Conservation (phyloP, 805 yeast species). For the Saccharomycopsis fibuligera region DNA sequence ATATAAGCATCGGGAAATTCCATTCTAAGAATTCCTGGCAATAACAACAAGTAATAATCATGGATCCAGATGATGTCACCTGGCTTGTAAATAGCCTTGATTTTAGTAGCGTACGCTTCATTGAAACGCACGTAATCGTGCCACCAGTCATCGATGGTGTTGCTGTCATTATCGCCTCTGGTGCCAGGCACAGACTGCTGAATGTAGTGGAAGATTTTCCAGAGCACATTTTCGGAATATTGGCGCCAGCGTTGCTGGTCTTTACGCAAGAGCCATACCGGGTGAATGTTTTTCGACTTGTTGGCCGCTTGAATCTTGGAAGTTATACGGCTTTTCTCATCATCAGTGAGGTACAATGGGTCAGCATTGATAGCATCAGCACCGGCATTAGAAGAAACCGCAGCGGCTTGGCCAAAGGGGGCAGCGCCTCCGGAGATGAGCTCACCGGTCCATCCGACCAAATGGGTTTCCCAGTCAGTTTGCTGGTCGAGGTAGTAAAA, state of each 20-base stretch:
- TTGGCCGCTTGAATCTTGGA: constrained; percentile 39
- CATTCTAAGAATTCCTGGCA: constrained; percentile 81
- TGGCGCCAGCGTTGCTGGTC: constrained; percentile 81
- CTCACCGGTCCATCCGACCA: constrained; percentile 96
- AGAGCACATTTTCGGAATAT: constrained; percentile 82
- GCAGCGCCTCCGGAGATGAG: constrained; percentile 33
- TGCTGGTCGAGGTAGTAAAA: constrained; percentile 55
- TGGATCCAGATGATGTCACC: constrained; percentile 94
- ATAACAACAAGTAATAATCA: constrained; percentile 74
- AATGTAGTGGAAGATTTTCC: constrained; percentile 96
- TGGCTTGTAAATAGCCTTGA: constrained; percentile 64
- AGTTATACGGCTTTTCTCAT: constrained; percentile 49
- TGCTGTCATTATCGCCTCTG: not conserved
- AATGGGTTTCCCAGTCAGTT: constrained; percentile 79
- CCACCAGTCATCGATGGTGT: constrained; percentile 66
- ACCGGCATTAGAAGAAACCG: no score
- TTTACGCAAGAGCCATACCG: constrained; percentile 80
- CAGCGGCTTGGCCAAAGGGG: constrained; percentile 33
- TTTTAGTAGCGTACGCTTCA: constrained; percentile 80
- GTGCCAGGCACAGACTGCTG: constrained; percentile 53
- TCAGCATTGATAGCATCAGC: constrained; percentile 38
- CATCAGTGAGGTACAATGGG: constrained; percentile 43
- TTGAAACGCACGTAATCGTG: constrained; percentile 84
- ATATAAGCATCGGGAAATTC: constrained; percentile 65
- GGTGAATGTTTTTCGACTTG: constrained; percentile 55